Evolutionary conservation across 768 basidiomycete genomes (phyloP).

Genomic region (Pholiota microspora): DNA sequence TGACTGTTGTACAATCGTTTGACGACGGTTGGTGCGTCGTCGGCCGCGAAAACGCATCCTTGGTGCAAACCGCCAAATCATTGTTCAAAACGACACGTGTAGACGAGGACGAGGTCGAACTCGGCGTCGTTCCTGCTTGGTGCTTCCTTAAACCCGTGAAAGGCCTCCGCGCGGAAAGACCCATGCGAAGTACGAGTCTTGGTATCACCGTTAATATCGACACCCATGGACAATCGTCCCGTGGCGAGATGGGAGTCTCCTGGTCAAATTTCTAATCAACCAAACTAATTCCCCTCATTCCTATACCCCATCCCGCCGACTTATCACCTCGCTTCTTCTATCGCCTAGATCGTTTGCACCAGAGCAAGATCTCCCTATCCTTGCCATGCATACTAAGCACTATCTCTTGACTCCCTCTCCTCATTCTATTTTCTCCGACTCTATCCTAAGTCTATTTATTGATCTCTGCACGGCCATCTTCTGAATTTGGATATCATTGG

Average conservation of each 20-base stretch:
- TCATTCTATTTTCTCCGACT: not conserved
- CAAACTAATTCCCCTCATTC: not conserved
- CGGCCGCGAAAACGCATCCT: conserved; percentile 43
- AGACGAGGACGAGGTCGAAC: conserved; percentile 45
- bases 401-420: conserved; percentile 20
- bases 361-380: not conserved
- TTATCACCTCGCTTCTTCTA: not conserved
- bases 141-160: conserved; percentile 65
- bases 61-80: conserved; percentile 33
- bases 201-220: conserved; percentile 60
- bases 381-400: conserved; percentile 22
- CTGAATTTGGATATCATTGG: not conserved
- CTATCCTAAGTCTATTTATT: not conserved
- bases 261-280: conserved; percentile 65
- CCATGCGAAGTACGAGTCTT: conserved; percentile 61
- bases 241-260: conserved; percentile 57
- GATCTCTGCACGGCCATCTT: not conserved
- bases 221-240: conserved; percentile 31
- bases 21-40: conserved; percentile 84
- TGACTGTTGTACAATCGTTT: conserved; percentile 63
- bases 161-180: conserved; percentile 59
- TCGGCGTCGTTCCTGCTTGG: conserved; percentile 78
- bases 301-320: not conserved
- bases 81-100: conserved; percentile 34
- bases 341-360: not conserved